Evolutionary conservation across 805 yeast species (phyloP).

Genomic region (Ogataea nakhonphanomensis): DNA sequence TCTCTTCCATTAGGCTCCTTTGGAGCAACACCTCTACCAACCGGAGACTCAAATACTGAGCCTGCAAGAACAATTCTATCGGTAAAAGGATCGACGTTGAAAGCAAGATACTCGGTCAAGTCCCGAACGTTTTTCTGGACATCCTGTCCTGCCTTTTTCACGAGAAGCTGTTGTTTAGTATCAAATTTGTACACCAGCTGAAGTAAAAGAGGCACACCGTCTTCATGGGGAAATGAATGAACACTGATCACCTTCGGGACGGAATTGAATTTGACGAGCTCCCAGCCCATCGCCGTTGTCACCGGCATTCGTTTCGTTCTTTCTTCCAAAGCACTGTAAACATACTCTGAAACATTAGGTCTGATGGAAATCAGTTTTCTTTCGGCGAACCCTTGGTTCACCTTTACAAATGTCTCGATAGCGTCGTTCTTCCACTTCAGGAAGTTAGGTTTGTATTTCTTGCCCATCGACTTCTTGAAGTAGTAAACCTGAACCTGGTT

Average conservation of each 20-base stretch:
- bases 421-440: conserved; percentile 83
- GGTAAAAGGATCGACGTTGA: conserved; percentile 58
- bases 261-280: conserved; percentile 61
- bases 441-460: conserved; percentile 56
- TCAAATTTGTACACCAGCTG: conserved; percentile 63
- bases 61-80: conserved; percentile 60
- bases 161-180: conserved; percentile 56
- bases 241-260: conserved; percentile 73
- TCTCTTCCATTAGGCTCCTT: conserved; percentile 28
- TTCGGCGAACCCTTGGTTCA: conserved; percentile 78
- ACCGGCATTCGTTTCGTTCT: conserved; percentile 56
- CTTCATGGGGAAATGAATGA: conserved; percentile 47
- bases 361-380: conserved; percentile 46
- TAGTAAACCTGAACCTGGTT: conserved; percentile 55
- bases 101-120: conserved; percentile 59
- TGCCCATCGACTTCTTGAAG: conserved; percentile 35
- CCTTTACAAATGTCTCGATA: conserved; percentile 68
- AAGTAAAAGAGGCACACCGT: conserved; percentile 34
- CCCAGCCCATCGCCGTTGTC: conserved; percentile 67
- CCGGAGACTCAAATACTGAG: conserved; percentile 58
- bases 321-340: conserved; percentile 50
- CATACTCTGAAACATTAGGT: conserved; percentile 55
- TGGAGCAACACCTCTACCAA: conserved; percentile 34
- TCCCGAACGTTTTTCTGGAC: conserved; percentile 46
- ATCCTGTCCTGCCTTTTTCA: conserved; percentile 41